Evolutionary conservation across 73 alveolate genomes (phyloP).

Genomic region (Paramecium pentaurelia): DNA sequence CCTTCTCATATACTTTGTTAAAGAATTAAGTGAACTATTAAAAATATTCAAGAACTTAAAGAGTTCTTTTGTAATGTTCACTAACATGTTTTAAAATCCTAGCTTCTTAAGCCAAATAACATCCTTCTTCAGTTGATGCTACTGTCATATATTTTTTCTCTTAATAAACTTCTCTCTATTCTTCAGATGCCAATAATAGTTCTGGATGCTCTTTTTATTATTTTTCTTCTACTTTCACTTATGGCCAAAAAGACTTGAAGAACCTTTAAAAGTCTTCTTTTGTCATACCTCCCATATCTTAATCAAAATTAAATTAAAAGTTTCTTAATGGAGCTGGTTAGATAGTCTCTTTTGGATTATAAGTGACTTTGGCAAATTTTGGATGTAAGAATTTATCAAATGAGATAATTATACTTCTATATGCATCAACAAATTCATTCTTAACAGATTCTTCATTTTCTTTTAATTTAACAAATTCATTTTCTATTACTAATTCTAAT

Average conservation of each 20-base stretch:
- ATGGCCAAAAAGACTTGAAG: constrained; percentile 28
- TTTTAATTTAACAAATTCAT: constrained; percentile 36
- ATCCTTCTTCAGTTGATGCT: constrained; percentile 35
- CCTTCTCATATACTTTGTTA: constrained; percentile 40
- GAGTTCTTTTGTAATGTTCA: constrained; percentile 32
- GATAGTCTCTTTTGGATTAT: neutral
- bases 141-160: constrained; percentile 39
- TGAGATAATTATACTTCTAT: constrained; percentile 28
- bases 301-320: neutral
- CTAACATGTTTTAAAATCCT: constrained; percentile 22
- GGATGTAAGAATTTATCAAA: constrained; percentile 54
- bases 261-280: neutral
- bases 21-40: constrained; percentile 38
- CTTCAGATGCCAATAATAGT: constrained; percentile 27
- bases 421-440: constrained; percentile 35
- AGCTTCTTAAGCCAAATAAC: constrained; percentile 1
- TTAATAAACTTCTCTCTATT: neutral
- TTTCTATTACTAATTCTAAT: neutral
- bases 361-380: neutral
- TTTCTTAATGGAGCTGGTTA: neutral
- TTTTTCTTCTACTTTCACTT: neutral
- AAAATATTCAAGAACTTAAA: neutral
- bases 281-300: constrained; percentile 46
- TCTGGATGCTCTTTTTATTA: constrained; percentile 5
- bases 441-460: constrained; percentile 19